phyloP scores from a whole-genome alignment of 495 filamentous ascomycete species.

The Aspergillus sclerotioniger region DNA sequence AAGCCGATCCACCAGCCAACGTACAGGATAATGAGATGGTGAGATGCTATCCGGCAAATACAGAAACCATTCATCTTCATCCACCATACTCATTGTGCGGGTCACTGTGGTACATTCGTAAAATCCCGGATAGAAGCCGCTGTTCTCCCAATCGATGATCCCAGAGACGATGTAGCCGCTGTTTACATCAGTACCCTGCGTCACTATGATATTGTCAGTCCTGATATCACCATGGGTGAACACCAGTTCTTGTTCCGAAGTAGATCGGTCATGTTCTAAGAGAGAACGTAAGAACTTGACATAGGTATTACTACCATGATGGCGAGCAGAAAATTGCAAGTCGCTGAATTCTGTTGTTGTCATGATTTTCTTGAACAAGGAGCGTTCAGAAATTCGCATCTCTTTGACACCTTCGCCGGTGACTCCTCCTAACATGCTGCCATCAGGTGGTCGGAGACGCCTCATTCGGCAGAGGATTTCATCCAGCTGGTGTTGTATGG shows the following conservation, averaged over 20 bases:
- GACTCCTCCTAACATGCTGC: conserved; percentile 26
- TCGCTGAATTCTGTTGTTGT: conserved; percentile 28
- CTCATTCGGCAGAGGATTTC: conserved; percentile 30
- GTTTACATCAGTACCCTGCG: conserved; percentile 23
- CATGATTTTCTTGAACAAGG: conserved; percentile 28
- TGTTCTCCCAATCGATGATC: conserved; percentile 37
- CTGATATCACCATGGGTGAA: conserved; percentile 42
- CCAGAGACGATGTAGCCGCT: conserved; percentile 23
- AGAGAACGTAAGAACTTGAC: conserved; percentile 29
- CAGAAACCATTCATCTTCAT: conserved; percentile 34
- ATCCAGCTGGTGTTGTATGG: conserved; percentile 33
- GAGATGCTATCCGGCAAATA: conserved; percentile 28
- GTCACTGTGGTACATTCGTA: conserved; percentile 33
- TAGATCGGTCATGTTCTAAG: conserved; percentile 13
- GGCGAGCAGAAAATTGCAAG: conserved; percentile 32
- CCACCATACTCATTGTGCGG: conserved; percentile 23
- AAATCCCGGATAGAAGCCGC: conserved; percentile 35
- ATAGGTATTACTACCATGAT: conserved; percentile 26
- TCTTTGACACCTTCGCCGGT: conserved; percentile 35
- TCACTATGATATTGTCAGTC: conserved; percentile 40
- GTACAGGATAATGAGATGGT: conserved; percentile 19
- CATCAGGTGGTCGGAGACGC: conserved; percentile 20
- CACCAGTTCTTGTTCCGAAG: conserved; percentile 19
- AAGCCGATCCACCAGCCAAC: conserved; percentile 34
- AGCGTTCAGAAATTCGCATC: conserved; percentile 17